Evolutionary conservation across 1,284 basidiomycete genomes (phyloP), one percentile per base, ranked within the genome.

Genomic region (Trichosporon sp.): DNA sequence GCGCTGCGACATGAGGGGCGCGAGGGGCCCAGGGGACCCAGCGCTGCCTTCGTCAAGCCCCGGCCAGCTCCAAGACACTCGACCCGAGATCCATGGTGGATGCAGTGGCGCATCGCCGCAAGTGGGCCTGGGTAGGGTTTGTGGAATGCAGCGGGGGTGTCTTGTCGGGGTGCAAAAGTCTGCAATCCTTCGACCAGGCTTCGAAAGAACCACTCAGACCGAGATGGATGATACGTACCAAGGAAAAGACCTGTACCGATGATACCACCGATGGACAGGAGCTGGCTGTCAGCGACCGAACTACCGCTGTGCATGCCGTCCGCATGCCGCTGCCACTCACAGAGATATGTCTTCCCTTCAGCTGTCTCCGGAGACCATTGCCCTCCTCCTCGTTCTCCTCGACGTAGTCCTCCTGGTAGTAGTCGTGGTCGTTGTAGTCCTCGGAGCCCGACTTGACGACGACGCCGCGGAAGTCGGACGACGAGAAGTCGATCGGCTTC

Each of bases 231-330:
- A 27, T 25, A 63, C 62, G 34, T 18, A 63, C 65, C 56, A 6
- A 66, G n/a, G 42, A 66, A 66, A 31, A 44, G 35, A 11, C 65
- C 65, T 29, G 65, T 51, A 27, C 65, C 65, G 35, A 66, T 66
- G 35, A 66, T 51, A 23, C 65, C 65, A 38, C 65, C 65, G n/a
- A 66, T 62, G 27, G 65, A 38, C 35, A 66, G 34, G 12, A 63
- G 62, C 62, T 63, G 32, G 1, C 34, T 42, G 62, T 63, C 34
- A 63, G 62, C 62, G 2, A 34, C 15, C 31, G 25, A 15, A 29
- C 31, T 13, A 29, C 3, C 27, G 25, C 25, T 60, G 32, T 31
- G 56, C 27, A n/a, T 60, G 56, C 13, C n/a, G 18, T 42, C 35
- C 4, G 9, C 35, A 13, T 15, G n/a, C n/a, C 12, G 34, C 44